phyloP scores from a whole-genome alignment of 2,329 filamentous ascomycete genomes.

The Colletotrichum spaethianum region DNA sequence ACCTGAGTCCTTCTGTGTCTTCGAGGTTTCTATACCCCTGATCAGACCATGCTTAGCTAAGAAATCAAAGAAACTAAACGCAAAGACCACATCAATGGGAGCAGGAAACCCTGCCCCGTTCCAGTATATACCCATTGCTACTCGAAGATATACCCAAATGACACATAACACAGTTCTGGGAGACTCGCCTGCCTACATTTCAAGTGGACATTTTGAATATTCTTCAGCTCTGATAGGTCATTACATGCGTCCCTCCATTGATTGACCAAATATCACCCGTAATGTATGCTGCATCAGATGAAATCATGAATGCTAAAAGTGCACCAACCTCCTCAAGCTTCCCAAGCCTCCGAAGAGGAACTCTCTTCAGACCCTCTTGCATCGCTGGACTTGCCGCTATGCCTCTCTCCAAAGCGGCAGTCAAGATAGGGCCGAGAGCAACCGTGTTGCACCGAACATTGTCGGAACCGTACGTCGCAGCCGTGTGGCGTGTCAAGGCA shows the following conservation, averaged over 20 bases:
- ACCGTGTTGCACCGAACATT: constrained; percentile 26
- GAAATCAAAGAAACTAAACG: no score
- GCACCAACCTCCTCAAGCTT: constrained; percentile 29
- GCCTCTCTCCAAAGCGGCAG: constrained; percentile 5
- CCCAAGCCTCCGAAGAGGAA: neutral
- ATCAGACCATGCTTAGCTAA: no score
- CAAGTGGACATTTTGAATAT: no score
- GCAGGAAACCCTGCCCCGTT: no score
- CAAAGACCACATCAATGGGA: no score
- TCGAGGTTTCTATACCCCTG: no score
- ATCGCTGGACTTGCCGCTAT: constrained; percentile 21
- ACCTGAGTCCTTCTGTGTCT: no score
- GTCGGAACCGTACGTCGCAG: constrained; percentile 14
- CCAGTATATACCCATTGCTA: neutral
- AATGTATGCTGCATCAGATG: constrained; percentile 25
- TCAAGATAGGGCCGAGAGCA: constrained; percentile 12
- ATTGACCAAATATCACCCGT: constrained; percentile 27
- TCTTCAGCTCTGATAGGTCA: neutral
- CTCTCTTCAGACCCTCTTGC: constrained; percentile 9
- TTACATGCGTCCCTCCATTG: constrained; percentile 22
- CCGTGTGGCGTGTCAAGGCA: constrained; percentile 27
- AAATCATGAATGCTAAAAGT: constrained; percentile 22
- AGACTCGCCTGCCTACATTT: neutral
- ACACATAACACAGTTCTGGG: neutral
- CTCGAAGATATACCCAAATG: neutral